These are phyloP conservation scores for Linnemannia zychae DNA, from an alignment of 192 early-diverging fungal species.

Conservation along the genomic window DNA sequence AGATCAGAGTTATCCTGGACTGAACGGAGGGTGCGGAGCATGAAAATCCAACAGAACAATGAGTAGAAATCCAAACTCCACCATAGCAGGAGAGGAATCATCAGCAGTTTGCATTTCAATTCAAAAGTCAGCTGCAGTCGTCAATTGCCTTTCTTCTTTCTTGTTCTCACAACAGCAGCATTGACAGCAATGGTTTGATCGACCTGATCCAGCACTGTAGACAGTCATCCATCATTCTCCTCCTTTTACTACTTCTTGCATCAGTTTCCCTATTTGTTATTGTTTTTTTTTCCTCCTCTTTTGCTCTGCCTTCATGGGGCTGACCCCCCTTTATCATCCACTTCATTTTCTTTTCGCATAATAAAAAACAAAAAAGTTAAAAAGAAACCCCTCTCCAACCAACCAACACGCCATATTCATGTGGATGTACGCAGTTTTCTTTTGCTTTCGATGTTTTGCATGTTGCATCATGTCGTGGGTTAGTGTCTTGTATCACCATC, in stretches of 20 bases:
- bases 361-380: conserved; percentile 1
- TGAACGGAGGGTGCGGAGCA: neutral
- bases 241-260: neutral
- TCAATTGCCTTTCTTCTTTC: conserved; percentile 16
- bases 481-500: too few species aligned
- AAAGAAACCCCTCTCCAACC: too few species aligned
- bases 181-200: neutral
- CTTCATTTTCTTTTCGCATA: conserved; percentile 1
- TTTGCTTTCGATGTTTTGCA: too few species aligned
- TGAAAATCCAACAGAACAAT: neutral
- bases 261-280: neutral
- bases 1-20: conserved; percentile 2
- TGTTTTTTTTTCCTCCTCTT: neutral
- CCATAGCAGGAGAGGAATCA: neutral
- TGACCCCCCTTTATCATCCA: neutral
- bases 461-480: too few species aligned
- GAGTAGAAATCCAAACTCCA: conserved; percentile 4
- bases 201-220: neutral
- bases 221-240: neutral
- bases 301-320: neutral
- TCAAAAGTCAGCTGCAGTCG: conserved; percentile 8
- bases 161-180: neutral
- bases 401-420: too few species aligned
- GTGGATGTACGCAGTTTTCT: too few species aligned
- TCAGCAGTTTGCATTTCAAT: neutral